Evolutionary conservation across 805 yeast species (phyloP).

Genomic region (Starmerella riodocensis): DNA sequence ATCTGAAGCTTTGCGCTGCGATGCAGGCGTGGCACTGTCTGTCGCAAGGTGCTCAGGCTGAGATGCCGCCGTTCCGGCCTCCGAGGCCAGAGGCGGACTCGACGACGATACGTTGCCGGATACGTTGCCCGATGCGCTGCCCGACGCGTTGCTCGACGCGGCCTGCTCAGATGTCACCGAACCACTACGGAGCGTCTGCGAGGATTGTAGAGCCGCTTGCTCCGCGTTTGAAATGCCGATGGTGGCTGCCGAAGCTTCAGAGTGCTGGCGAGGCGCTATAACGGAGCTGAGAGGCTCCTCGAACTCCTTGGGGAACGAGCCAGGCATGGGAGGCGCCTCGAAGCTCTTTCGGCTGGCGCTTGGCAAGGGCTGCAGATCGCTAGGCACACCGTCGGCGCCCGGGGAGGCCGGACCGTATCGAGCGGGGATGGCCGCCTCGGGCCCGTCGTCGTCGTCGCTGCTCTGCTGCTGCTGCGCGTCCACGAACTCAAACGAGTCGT

Average conservation of each 20-base stretch:
- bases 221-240: too few species aligned
- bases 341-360: too few species aligned
- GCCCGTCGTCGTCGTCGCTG: conserved; percentile 19
- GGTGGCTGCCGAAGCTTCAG: too few species aligned
- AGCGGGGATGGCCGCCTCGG: conserved; percentile 18
- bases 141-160: neutral
- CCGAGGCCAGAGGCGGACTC: too few species aligned
- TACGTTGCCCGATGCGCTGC: too few species aligned
- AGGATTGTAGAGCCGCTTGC: neutral
- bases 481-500: conserved; percentile 27
- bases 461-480: conserved; percentile 25
- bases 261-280: neutral
- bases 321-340: conserved; percentile 8
- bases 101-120: too few species aligned
- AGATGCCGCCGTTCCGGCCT: too few species aligned
- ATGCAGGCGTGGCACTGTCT: too few species aligned
- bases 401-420: conserved; percentile 3
- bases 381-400: neutral
- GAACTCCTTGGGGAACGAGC: conserved; percentile 3
- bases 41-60: neutral
- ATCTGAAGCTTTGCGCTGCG: neutral
- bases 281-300: neutral
- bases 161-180: too few species aligned
- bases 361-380: neutral
- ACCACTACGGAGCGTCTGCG: neutral